phyloP scores from a whole-genome alignment of 495 filamentous ascomycete species.

The Neurospora sp. region DNA sequence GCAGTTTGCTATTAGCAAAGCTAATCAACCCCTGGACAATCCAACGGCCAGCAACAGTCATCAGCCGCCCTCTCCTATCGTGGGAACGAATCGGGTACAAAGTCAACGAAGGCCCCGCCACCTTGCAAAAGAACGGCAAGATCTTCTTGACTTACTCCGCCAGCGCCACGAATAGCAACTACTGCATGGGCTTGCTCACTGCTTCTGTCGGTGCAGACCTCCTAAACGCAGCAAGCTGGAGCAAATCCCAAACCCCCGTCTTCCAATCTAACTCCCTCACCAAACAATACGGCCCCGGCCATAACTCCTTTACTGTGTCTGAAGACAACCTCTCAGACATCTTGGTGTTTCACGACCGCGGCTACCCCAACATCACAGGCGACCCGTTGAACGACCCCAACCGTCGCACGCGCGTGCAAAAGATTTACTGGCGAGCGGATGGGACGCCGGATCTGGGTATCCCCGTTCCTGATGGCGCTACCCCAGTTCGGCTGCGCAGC shows the following conservation, averaged over 20 bases:
- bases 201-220: constrained; percentile 32
- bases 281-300: constrained; percentile 42
- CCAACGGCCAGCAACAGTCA: constrained; percentile 14
- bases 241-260: constrained; percentile 21
- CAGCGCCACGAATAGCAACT: constrained; percentile 31
- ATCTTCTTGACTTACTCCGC: constrained; percentile 42
- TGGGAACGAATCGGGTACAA: constrained; percentile 43
- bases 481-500: constrained; percentile 7
- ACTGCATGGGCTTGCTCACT: constrained; percentile 40
- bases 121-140: constrained; percentile 26
- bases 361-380: constrained; percentile 28
- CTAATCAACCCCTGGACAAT: constrained; percentile 20
- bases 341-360: constrained; percentile 39
- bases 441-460: constrained; percentile 38
- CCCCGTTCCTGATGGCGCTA: constrained; percentile 15
- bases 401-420: constrained; percentile 40
- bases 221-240: constrained; percentile 29
- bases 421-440: constrained; percentile 34
- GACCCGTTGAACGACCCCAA: constrained; percentile 30
- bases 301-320: constrained; percentile 41
- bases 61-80: constrained; percentile 32
- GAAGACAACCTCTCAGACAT: constrained; percentile 40
- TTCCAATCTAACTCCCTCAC: constrained; percentile 24
- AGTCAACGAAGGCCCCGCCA: constrained; percentile 47
- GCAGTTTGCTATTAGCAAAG: constrained; percentile 10